A percentile compares a stretch with the other conserved stretches of the same genome.
These are phyloP conservation scores for Dryas alaskensis DNA, from an alignment of 306 rosid species.

Conservation along the genomic window DNA sequence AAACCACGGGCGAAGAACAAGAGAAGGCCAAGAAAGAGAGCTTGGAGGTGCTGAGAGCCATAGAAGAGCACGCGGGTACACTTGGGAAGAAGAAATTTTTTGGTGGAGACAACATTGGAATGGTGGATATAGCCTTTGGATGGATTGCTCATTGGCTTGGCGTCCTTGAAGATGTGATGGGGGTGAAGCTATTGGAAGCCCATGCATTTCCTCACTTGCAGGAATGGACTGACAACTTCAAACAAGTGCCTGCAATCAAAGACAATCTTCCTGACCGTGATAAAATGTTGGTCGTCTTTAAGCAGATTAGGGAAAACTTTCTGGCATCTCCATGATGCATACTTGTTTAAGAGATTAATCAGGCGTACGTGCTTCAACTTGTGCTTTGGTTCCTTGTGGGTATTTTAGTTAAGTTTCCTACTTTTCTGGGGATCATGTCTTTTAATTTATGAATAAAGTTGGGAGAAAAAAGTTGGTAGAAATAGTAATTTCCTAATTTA, in stretches of 20 bases:
- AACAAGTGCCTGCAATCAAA: slow-evolving; percentile 15
- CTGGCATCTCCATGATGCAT: not conserved
- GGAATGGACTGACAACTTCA: slow-evolving; percentile 31
- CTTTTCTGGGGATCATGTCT: too few species aligned
- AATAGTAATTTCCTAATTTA: too few species aligned
- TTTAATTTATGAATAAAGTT: too few species aligned
- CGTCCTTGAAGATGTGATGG: slow-evolving; percentile 39
- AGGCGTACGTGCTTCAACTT: too few species aligned
- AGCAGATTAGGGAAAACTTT: not conserved
- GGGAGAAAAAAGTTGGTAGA: too few species aligned
- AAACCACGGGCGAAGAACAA: slow-evolving; percentile 1
- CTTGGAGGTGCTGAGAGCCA: slow-evolving; percentile 22
- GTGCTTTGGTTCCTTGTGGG: too few species aligned
- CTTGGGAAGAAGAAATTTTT: slow-evolving; percentile 28
- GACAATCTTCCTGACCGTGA: slow-evolving; percentile 30
- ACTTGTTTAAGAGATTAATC: too few species aligned
- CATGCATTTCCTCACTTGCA: slow-evolving; percentile 25
- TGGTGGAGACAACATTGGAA: slow-evolving; percentile 33
- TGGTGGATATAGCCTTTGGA: slow-evolving; percentile 42
- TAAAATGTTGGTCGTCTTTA: not conserved
- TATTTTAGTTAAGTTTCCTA: too few species aligned
- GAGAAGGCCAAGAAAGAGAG: slow-evolving; percentile 18
- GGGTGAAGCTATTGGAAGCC: slow-evolving; percentile 28
- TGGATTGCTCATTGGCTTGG: slow-evolving; percentile 38
- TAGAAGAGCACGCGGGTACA: slow-evolving; percentile 29